Base-by-base conservation (phyloP, 352 stramenopile genomes). In the Phytopythium helicoides region DNA sequence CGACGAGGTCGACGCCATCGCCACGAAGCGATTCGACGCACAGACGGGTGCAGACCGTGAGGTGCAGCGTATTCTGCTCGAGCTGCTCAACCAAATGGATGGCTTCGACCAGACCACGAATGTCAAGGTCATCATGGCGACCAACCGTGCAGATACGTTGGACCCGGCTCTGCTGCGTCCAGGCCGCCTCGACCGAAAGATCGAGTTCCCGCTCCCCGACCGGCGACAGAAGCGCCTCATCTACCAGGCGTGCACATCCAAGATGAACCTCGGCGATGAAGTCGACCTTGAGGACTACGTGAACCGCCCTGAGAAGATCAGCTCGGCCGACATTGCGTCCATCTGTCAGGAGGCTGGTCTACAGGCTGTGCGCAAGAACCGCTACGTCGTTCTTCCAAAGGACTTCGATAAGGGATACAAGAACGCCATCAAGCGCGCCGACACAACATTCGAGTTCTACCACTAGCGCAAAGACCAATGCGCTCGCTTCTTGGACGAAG, bases 81-180 rank as follows among this genome's bases (percentile, higher is more conserved):
- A 99, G 71, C 76, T 99, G 39, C 77, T 99, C 11, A 99, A 99
- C 82, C 98, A 99, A 71, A 99, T 99, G 97, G 98, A 99, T 79
- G 98, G 98, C 23, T 99, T 99, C 59, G 97, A 99, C 77, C 97
- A 99, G 74, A 96, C 90, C 38, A 99, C 97, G 28, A 99, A 99
- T 77, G 97, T 99, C 65, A 99, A 99, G 83, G 96, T 99, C 31
- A 99, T 99, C 64, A 99, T 99, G 97, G 97, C 97, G 3, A 99
- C 98, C 0, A 99, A 99, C 79, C 87, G 98, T 9, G 94, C 96
- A 14, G 98, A 99, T 68, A 99, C 97, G 35, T 71, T 99, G 44
- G 98, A 99, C 78, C 97, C 98, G 31, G 98, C 98, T 23, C 80
- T 99, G 50, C 79, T 99, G 52, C 90, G 98, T 59, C 97, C 97